Evolutionary conservation across 108 stramenopile genomes (phyloP).

Genomic region (Pseudonitzschia pungens): DNA sequence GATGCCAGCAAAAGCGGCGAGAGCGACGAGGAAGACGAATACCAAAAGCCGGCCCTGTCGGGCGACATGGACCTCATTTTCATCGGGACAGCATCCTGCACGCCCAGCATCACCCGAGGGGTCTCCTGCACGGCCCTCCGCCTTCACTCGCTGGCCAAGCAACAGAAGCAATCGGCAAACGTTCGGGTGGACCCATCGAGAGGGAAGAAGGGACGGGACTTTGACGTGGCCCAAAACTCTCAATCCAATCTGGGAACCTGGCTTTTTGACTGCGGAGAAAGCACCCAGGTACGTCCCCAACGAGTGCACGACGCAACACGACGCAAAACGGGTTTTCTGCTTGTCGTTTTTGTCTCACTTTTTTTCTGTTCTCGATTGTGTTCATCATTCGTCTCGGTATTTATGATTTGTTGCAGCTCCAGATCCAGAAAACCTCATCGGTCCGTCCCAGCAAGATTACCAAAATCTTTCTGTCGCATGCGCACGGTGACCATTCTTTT

Average conservation of each 20-base stretch:
- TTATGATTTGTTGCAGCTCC: conserved; percentile 26
- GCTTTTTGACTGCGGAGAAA: conserved; percentile 96
- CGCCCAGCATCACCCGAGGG: conserved; percentile 83
- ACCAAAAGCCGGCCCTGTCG: conserved; percentile 26
- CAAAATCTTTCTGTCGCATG: conserved; percentile 94
- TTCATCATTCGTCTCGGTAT: too few relatives aligned
- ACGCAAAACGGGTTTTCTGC: not conserved
- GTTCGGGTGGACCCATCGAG: conserved; percentile 14
- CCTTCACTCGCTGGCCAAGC: conserved; percentile 17
- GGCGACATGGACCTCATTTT: conserved; percentile 87
- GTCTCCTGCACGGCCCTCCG: conserved; percentile 87
- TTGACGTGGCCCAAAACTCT: conserved; percentile 1
- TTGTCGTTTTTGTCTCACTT: not conserved
- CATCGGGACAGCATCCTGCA: conserved; percentile 91
- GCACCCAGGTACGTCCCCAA: conserved; percentile 77
- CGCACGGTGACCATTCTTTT: conserved; percentile 91
- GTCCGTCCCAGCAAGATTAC: conserved; percentile 77
- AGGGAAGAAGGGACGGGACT: conserved; percentile 37
- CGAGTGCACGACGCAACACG: not conserved
- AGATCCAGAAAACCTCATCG: conserved; percentile 61
- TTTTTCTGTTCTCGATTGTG: not conserved
- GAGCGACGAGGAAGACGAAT: not conserved
- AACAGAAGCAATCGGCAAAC: conserved; percentile 4
- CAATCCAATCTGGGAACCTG: conserved; percentile 54
- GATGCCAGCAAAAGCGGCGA: not conserved